Conservation (phyloP, 2,329 filamentous ascomycete genomes). For the Scleromitrula shiraiana region DNA sequence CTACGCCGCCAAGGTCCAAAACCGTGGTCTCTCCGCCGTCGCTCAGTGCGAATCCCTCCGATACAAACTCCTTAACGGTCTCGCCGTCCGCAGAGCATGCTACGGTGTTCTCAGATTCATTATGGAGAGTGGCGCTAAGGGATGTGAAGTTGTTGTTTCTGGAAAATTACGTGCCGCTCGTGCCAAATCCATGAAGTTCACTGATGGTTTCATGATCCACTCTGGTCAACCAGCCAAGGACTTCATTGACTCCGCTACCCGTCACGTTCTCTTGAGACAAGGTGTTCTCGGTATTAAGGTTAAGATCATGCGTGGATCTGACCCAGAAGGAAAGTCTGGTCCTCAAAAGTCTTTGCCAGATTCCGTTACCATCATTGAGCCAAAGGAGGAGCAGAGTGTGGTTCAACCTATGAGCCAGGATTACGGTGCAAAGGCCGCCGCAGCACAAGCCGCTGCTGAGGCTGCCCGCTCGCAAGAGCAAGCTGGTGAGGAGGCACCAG, state of each 20-base stretch:
- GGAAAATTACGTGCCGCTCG: constrained; percentile 98
- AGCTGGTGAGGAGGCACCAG: constrained; percentile 37
- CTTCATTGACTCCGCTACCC: constrained; percentile 98
- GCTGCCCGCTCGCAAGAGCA: constrained; percentile 47
- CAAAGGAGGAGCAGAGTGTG: constrained; percentile 97
- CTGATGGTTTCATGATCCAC: constrained; percentile 99
- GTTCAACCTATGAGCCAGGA: constrained; percentile 96
- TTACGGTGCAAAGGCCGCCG: constrained; percentile 87
- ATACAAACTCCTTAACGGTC: constrained; percentile 99
- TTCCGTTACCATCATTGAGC: constrained; percentile 98
- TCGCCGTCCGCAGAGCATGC: constrained; percentile 96
- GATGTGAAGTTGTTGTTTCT: constrained; percentile 98
- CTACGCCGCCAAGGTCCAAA: constrained; percentile 99
- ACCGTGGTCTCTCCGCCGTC: constrained; percentile 98
- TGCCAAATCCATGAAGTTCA: constrained; percentile 99
- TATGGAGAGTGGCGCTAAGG: constrained; percentile 99
- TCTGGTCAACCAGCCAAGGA: constrained; percentile 99
- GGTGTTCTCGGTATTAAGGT: constrained; percentile 99
- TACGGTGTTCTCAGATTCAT: constrained; percentile 99
- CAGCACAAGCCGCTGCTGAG: constrained; percentile 60
- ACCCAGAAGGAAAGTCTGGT: constrained; percentile 98
- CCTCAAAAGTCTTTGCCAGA: constrained; percentile 96
- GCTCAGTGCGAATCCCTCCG: constrained; percentile 99
- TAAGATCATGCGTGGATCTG: constrained; percentile 99
- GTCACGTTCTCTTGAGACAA: constrained; percentile 99